Base-by-base conservation (phyloP, 2,329 filamentous ascomycete genomes). In the Dissoconium aciculare region DNA sequence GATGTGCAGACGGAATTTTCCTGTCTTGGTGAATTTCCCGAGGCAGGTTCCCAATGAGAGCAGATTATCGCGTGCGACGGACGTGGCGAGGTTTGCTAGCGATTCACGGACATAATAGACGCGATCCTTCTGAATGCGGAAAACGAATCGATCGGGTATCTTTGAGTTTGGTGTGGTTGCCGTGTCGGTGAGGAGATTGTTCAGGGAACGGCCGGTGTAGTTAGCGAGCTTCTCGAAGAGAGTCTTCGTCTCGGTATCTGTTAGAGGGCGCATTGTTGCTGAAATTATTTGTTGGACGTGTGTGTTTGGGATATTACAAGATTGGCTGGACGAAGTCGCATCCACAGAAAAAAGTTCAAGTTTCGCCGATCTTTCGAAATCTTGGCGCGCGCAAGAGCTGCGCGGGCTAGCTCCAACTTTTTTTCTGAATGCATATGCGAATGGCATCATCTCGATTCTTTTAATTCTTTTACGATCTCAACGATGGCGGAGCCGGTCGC, bases 1-100 rank as follows among this genome's bases (percentile, higher is more conserved):
- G 52, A 95, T 81, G 62, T 94, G 85, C 33, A 98, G 66, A 31
- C 87, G 67, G 63, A 98, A 95, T 58, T 95, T 94, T 40, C 84
- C 83, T 4, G 84, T 81, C 66, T 94, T 95, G 39, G 85, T 94
- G 63, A 94, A 91, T 55, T 94, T 93, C 50, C 84, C 84, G 9
- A 95, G 61, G 53, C 85, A 94, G 14, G 78, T 87, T 15, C 87
- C 87, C n/a, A 93, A 63, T 0, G 78, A 85, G 30, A 94, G 70
- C 1, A 95, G 70, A 52, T 77, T 78, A 44, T 81, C 77, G 45
- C 84, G 75, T 21, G 79, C 70, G 41, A 95, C 73, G 13, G 78
- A 84, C 4, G 81, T 91, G 17, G 89, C 85, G 23, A 95, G 64
- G 57, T 95, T 95, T 38, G 87, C 85, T 36, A 95, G 69, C 2